A percentile compares a stretch with the other conserved stretches of the same genome.
Evolutionary conservation across 306 rosid species (phyloP).

Genomic region (Quercus ilex): DNA sequence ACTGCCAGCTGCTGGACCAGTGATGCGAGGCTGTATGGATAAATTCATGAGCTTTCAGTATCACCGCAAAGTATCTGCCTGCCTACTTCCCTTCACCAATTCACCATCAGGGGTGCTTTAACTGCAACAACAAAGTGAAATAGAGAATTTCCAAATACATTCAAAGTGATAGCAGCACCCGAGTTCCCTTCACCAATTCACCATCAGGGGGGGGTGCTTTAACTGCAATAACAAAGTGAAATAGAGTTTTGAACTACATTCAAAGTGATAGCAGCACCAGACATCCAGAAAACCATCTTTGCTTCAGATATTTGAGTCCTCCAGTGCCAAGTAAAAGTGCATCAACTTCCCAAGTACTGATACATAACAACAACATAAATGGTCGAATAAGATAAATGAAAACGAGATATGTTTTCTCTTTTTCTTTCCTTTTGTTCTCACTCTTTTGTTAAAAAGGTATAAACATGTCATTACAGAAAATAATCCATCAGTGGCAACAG

Average conservation of each 20-base stretch:
- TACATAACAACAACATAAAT: neutral
- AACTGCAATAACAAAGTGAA: neutral
- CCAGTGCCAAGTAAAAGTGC: neutral
- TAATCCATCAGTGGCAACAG: constrained; percentile 4
- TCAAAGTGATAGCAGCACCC: neutral
- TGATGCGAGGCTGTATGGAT: neutral
- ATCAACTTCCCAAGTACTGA: neutral
- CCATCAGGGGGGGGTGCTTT: neutral
- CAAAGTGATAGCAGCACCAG: neutral
- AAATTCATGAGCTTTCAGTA: neutral
- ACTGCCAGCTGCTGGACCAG: neutral
- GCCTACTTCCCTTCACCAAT: neutral
- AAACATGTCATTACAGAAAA: neutral
- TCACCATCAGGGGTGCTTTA: neutral
- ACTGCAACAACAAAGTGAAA: neutral
- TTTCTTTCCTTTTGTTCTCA: neutral
- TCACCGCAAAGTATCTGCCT: neutral
- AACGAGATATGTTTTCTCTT: neutral
- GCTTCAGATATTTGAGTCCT: neutral
- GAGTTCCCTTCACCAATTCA: neutral
- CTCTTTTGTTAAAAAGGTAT: constrained; percentile 1
- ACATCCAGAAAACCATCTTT: neutral
- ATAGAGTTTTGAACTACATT: neutral
- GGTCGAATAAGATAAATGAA: neutral
- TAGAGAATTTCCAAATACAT: neutral